These are phyloP conservation scores for Podospora sp. DNA, from an alignment of 495 filamentous ascomycete genomes.

Conservation along the genomic window DNA sequence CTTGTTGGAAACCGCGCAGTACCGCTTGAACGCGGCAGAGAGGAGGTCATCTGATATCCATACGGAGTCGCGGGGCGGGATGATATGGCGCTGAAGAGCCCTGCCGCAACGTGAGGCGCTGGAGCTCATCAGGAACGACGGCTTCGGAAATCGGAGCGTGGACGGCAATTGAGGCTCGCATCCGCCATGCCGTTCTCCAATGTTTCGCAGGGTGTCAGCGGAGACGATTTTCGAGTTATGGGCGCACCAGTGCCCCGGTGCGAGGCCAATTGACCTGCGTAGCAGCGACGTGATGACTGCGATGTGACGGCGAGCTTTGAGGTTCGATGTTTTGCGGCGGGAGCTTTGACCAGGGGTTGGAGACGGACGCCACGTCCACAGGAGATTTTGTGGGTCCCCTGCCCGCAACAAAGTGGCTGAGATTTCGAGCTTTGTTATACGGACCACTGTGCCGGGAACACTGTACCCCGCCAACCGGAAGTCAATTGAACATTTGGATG, in stretches of 20 bases:
- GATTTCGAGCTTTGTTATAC: not conserved
- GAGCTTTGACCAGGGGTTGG: slow-evolving; percentile 6
- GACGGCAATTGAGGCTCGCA: slow-evolving; percentile 6
- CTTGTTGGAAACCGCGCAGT: slow-evolving; percentile 33
- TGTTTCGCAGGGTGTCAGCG: not conserved
- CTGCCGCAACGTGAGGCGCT: slow-evolving; percentile 44
- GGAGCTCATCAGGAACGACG: slow-evolving; percentile 37
- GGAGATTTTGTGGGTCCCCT: not conserved
- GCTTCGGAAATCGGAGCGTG: not conserved
- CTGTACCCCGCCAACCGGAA: not conserved
- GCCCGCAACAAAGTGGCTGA: not conserved
- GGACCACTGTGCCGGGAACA: not conserved
- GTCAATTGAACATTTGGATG: slow-evolving; percentile 3
- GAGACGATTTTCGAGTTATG: not conserved
- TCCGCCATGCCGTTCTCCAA: slow-evolving; percentile 16
- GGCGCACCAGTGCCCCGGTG: not conserved
- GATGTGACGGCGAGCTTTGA: not conserved
- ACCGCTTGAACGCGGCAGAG: slow-evolving; percentile 42
- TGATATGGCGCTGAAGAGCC: slow-evolving; percentile 42
- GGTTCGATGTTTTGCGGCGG: not conserved
- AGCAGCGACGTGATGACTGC: slow-evolving; percentile 4
- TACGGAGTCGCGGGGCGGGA: slow-evolving; percentile 37
- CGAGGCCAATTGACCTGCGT: not conserved
- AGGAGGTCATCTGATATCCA: slow-evolving; percentile 52
- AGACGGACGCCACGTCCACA: not conserved